These are phyloP conservation scores for Boletus bicolor DNA, from an alignment of 768 basidiomycete species.

Conservation along the genomic window DNA sequence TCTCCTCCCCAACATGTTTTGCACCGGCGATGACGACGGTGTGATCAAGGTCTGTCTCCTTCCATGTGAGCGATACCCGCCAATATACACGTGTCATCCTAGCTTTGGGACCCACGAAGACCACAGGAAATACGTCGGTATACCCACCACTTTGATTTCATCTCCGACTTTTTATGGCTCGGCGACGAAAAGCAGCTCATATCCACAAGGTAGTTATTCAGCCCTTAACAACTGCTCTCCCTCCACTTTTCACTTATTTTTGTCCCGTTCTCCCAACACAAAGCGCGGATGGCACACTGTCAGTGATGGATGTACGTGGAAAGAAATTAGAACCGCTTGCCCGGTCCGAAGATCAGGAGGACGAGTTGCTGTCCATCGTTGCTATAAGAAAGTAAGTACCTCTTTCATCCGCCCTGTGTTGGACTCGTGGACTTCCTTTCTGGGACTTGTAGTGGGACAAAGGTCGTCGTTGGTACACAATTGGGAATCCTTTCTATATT, in stretches of 20 bases:
- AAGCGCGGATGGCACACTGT: conserved; percentile 91
- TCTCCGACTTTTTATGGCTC: conserved; percentile 87
- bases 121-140: conserved; percentile 62
- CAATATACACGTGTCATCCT: background rate
- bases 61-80: background rate
- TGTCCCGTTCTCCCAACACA: background rate
- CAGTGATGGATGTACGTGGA: conserved; percentile 86
- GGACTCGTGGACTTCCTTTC: background rate
- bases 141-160: conserved; percentile 90
- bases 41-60: conserved; percentile 70
- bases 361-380: conserved; percentile 84
- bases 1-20: conserved; percentile 66
- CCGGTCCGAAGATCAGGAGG: conserved; percentile 94
- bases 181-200: conserved; percentile 82
- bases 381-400: conserved; percentile 71
- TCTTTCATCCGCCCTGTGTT: background rate
- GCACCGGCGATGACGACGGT: conserved; percentile 92
- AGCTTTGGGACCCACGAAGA: conserved; percentile 91
- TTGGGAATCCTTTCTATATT: conserved; percentile 87
- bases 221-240: background rate
- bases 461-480: conserved; percentile 86
- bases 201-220: conserved; percentile 66
- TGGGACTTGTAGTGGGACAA: conserved; percentile 51
- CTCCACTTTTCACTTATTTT: background rate
- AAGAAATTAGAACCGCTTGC: conserved; percentile 74